These are phyloP conservation scores for Podosphaera fusca DNA, from an alignment of 2,329 filamentous ascomycete genomes.

Conservation along the genomic window DNA sequence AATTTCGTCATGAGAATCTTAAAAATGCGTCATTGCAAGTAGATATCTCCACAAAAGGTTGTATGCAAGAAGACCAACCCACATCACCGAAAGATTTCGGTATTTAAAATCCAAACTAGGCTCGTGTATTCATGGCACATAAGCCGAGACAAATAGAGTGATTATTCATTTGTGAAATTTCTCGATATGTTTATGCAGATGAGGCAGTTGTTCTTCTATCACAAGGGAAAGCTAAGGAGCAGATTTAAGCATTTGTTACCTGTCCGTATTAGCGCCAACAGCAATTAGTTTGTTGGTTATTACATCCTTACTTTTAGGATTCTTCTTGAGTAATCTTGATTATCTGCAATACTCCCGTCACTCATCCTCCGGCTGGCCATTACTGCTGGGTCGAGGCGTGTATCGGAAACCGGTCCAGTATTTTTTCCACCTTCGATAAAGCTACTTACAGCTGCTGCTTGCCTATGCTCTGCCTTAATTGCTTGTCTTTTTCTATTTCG, in stretches of 20 bases:
- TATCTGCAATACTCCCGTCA: conserved; percentile 89
- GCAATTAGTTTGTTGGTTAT: too few species aligned
- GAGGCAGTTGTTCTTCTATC: neutral
- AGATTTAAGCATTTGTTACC: conserved; percentile 1
- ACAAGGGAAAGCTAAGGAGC: neutral
- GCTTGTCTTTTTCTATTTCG: conserved; percentile 53
- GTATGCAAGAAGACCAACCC: neutral
- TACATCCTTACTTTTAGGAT: conserved; percentile 55
- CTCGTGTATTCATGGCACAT: neutral
- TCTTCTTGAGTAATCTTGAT: conserved; percentile 86
- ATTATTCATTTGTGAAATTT: neutral
- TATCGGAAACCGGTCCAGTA: conserved; percentile 51
- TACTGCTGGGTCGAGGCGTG: conserved; percentile 61
- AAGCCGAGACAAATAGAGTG: neutral
- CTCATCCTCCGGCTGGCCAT: conserved; percentile 69
- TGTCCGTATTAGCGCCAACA: neutral
- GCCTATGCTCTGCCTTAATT: conserved; percentile 64
- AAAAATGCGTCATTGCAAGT: neutral
- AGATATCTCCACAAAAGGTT: neutral
- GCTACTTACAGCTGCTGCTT: conserved; percentile 55
- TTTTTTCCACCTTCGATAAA: conserved; percentile 47
- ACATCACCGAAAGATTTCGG: neutral
- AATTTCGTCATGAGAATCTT: neutral
- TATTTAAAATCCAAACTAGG: neutral
- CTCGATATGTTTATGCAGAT: neutral